Conservation (phyloP, 169 alveolate genomes). For the Cystoisospora suis region DNA sequence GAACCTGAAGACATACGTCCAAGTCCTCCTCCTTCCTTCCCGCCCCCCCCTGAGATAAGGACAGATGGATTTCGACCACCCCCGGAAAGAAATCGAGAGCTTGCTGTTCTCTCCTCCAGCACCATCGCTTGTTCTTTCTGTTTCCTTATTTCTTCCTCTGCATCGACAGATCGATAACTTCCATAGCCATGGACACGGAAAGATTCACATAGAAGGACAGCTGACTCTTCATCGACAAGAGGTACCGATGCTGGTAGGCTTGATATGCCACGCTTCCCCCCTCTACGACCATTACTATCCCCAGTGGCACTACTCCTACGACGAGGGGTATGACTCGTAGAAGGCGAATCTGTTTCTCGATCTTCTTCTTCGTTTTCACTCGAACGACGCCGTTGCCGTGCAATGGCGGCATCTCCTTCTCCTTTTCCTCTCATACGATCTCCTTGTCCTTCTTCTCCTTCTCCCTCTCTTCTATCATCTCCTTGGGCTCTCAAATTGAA, state of each 20-base stretch:
- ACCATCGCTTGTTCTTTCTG: slow-evolving; percentile 1
- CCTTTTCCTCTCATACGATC: neutral
- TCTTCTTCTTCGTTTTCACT: too few relatives aligned
- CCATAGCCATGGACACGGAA: slow-evolving; percentile 59
- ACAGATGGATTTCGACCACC: too few relatives aligned
- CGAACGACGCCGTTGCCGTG: neutral
- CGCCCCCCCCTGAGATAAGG: slow-evolving; percentile 28
- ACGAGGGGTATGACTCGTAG: neutral
- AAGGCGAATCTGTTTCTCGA: too few relatives aligned
- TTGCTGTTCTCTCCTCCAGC: neutral
- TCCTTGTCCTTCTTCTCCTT: neutral
- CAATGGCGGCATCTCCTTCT: neutral
- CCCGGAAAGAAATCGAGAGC: neutral
- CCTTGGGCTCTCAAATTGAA: neutral
- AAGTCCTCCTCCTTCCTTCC: neutral
- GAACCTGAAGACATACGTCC: neutral
- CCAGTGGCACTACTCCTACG: too few relatives aligned
- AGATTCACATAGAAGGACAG: slow-evolving; percentile 66
- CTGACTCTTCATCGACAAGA: neutral
- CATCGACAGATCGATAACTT: slow-evolving; percentile 35
- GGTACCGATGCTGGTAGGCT: neutral
- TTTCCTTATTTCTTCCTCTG: neutral
- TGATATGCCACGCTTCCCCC: too few relatives aligned
- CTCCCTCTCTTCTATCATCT: neutral
- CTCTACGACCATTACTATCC: too few relatives aligned